Percentiles rank a stretch among this genome's conserved stretches.
These are phyloP conservation scores for Eucalyptus erythrocorys DNA, from an alignment of 345 rosid genomes.

Conservation along the genomic window DNA sequence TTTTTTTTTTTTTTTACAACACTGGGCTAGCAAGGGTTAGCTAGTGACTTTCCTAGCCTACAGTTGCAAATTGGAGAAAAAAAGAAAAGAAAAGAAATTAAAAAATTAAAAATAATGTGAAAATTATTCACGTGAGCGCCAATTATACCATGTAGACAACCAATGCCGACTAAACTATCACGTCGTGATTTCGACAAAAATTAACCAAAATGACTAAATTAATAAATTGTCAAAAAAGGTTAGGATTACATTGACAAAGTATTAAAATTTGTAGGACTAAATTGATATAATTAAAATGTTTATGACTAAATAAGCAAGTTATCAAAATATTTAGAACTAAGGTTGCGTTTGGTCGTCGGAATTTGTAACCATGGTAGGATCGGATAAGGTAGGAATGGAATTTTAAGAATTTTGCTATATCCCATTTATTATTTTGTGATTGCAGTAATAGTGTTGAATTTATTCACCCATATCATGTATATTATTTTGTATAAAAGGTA, in stretches of 20 bases:
- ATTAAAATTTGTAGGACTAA: too few relatives aligned
- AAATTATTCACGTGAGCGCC: background rate
- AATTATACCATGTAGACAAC: too few relatives aligned
- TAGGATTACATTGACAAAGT: too few relatives aligned
- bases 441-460: fast-evolving
- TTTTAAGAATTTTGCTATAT: too few relatives aligned
- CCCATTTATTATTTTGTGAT: fast-evolving
- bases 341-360: fast-evolving
- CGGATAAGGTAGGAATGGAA: too few relatives aligned
- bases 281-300: background rate
- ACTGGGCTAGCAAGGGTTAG: background rate
- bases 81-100: fast-evolving
- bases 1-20: fast-evolving
- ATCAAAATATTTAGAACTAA: too few relatives aligned
- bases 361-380: too few relatives aligned
- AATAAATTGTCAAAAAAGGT: background rate
- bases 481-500: too few relatives aligned
- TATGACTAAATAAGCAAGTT: too few relatives aligned
- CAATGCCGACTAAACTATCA: background rate
- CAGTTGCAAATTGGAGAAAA: background rate
- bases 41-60: background rate
- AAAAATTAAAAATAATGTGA: too few relatives aligned
- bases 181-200: fast-evolving
- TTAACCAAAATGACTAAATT: background rate
- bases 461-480: too few relatives aligned